A percentile compares a stretch with the other conserved stretches of the same genome.
phyloP scores from a whole-genome alignment of 2,329 filamentous ascomycete genomes.

The Nectriaceae sp. region DNA sequence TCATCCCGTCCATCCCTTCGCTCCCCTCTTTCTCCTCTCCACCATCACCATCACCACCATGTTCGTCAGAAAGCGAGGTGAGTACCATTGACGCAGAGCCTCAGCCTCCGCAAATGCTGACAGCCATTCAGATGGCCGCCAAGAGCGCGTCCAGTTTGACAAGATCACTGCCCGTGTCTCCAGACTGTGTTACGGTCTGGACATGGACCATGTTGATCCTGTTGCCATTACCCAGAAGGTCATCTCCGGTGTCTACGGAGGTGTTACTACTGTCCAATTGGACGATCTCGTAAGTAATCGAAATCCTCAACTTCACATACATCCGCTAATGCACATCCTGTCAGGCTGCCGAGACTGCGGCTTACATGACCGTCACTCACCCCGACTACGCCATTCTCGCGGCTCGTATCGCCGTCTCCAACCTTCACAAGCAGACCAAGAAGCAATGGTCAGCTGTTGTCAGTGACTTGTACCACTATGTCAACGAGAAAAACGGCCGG shows the following conservation, averaged over 20 bases:
- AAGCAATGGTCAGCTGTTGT: conserved; percentile 99
- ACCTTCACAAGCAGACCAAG: conserved; percentile 99
- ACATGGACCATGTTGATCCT: conserved; percentile 92
- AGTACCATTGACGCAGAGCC: conserved; percentile 31
- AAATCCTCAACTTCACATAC: no score
- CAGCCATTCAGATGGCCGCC: conserved; percentile 80
- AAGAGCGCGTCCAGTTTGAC: conserved; percentile 99
- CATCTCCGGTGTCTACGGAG: conserved; percentile 98
- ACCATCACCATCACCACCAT: conserved; percentile 52
- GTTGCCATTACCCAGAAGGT: conserved; percentile 99
- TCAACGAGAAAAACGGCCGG: conserved; percentile 88
- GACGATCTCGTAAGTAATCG: conserved; percentile 81
- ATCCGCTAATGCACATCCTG: conserved; percentile 22
- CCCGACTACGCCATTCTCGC: conserved; percentile 98
- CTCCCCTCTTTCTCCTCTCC: conserved; percentile 22
- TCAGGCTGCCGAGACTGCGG: conserved; percentile 95
- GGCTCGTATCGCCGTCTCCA: conserved; percentile 97
- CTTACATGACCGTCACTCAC: conserved; percentile 99
- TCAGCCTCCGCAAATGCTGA: conserved; percentile 26
- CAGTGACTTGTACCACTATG: conserved; percentile 89
- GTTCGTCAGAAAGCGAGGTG: conserved; percentile 67
- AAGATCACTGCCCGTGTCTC: conserved; percentile 99
- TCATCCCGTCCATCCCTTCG: conserved; percentile 19
- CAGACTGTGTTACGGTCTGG: conserved; percentile 94
- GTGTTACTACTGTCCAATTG: conserved; percentile 93